Conservation (phyloP, 495 filamentous ascomycete genomes). For the Aspergillus wentii region DNA sequence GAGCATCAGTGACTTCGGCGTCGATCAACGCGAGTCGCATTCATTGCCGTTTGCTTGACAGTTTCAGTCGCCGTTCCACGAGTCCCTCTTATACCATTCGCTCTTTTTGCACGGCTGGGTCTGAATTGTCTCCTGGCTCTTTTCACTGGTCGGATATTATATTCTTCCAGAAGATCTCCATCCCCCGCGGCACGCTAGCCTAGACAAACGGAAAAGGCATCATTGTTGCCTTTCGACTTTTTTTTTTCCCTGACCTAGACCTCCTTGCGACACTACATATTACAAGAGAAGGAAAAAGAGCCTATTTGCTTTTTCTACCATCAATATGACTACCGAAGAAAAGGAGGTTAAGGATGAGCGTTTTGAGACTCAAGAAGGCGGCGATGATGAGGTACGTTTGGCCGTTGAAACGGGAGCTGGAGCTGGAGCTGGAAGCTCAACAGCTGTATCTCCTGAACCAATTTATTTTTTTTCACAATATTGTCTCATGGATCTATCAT, state of each 20-base stretch:
- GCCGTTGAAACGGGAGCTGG: neutral
- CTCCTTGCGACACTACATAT: neutral
- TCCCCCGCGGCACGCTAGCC: constrained; percentile 8
- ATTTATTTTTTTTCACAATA: constrained; percentile 1
- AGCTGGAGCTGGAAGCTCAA: neutral
- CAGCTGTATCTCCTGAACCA: constrained; percentile 1
- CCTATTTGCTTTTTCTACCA: constrained; percentile 1
- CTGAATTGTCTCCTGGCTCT: constrained; percentile 1
- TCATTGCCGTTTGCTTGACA: constrained; percentile 5
- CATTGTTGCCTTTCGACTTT: constrained; percentile 6
- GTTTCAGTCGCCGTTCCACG: constrained; percentile 7
- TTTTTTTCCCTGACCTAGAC: constrained; percentile 3
- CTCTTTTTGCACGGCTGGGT: neutral
- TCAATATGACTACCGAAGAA: constrained; percentile 35
- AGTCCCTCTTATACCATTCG: constrained; percentile 5
- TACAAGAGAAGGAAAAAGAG: constrained; percentile 1
- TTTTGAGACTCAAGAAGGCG: constrained; percentile 29
- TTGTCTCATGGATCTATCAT: too few species aligned
- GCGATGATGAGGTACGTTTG: constrained; percentile 39
- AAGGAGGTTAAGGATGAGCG: constrained; percentile 36
- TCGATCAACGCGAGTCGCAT: constrained; percentile 18
- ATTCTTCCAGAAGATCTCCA: constrained; percentile 11
- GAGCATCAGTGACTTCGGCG: constrained; percentile 18
- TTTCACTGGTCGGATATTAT: constrained; percentile 6
- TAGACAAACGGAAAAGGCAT: constrained; percentile 5